Evolutionary conservation across 345 rosid genomes (phyloP).

Genomic region (Eucalyptus brandiana): DNA sequence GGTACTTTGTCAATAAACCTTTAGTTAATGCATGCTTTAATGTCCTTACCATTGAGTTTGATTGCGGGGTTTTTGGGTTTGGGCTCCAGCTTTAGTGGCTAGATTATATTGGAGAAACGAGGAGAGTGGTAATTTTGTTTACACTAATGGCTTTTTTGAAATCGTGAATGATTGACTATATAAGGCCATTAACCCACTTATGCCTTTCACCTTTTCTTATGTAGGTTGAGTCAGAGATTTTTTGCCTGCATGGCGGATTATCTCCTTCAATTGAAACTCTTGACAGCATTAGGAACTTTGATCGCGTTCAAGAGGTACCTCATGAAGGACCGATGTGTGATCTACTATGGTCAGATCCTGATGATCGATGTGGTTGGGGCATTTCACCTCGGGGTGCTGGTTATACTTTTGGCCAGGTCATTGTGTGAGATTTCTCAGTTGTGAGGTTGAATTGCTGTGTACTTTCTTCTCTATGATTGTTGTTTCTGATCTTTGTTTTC

Average conservation of each 20-base stretch:
- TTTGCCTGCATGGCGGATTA: conserved; percentile 96
- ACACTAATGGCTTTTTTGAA: neutral
- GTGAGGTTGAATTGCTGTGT: neutral
- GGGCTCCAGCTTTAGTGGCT: neutral
- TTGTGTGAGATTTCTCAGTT: neutral
- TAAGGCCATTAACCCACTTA: neutral
- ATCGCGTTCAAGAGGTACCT: conserved; percentile 96
- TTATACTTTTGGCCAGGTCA: conserved; percentile 93
- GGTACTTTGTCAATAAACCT: neutral
- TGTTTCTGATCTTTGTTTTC: neutral
- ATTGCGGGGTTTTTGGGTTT: neutral
- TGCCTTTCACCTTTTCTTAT: neutral
- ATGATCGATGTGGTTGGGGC: conserved; percentile 98
- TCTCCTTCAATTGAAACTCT: conserved; percentile 98
- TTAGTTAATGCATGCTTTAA: neutral
- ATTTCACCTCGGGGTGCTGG: conserved; percentile 99
- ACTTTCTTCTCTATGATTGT: neutral
- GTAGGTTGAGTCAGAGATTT: conserved; percentile 96
- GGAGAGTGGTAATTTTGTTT: neutral
- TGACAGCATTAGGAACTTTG: conserved; percentile 88
- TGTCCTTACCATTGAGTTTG: neutral
- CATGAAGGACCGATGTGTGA: conserved; percentile 99
- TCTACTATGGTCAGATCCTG: conserved; percentile 98
- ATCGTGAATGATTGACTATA: neutral
- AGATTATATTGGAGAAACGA: neutral